Evolutionary conservation across 768 basidiomycete genomes (phyloP).

Genomic region (Trametes elegans): DNA sequence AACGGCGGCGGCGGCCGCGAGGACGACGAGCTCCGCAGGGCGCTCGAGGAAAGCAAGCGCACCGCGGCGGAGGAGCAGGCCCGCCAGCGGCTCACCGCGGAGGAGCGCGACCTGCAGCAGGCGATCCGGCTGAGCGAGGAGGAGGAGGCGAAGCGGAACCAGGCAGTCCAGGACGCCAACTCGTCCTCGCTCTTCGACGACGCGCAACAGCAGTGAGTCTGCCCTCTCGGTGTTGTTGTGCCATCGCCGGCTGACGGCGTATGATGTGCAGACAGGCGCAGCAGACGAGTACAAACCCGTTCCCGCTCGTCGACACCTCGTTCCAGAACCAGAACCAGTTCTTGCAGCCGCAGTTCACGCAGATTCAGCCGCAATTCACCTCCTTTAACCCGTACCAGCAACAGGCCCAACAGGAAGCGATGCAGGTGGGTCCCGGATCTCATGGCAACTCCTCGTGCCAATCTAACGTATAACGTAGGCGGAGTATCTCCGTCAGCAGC

Average conservation of each 20-base stretch:
- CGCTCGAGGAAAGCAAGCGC: slow-evolving; percentile 89
- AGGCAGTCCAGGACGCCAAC: slow-evolving; percentile 72
- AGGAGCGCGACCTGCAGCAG: slow-evolving; percentile 80
- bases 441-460: background rate
- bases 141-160: slow-evolving; percentile 77
- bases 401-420: slow-evolving; percentile 87
- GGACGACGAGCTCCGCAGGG: slow-evolving; percentile 81
- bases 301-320: slow-evolving; percentile 61
- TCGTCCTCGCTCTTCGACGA: slow-evolving; percentile 84
- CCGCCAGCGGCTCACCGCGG: slow-evolving; percentile 43
- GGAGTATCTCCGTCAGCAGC: slow-evolving; percentile 49
- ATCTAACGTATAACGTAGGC: slow-evolving; percentile 28
- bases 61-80: slow-evolving; percentile 68
- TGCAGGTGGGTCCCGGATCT: slow-evolving; percentile 51
- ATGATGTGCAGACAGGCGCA: slow-evolving; percentile 14
- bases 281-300: slow-evolving; percentile 46
- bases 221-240: too few species aligned
- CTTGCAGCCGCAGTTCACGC: slow-evolving; percentile 76
- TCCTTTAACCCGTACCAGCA: slow-evolving; percentile 94
- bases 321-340: slow-evolving; percentile 40
- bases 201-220: slow-evolving; percentile 67
- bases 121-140: slow-evolving; percentile 88
- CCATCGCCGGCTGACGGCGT: background rate
- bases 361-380: slow-evolving; percentile 81
- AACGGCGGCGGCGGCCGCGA: slow-evolving; percentile 42